A percentile compares a stretch with the other conserved stretches of the same genome.
phyloP scores from a whole-genome alignment of 2,329 filamentous ascomycete species.

The Microcyclospora tardicrescens region DNA sequence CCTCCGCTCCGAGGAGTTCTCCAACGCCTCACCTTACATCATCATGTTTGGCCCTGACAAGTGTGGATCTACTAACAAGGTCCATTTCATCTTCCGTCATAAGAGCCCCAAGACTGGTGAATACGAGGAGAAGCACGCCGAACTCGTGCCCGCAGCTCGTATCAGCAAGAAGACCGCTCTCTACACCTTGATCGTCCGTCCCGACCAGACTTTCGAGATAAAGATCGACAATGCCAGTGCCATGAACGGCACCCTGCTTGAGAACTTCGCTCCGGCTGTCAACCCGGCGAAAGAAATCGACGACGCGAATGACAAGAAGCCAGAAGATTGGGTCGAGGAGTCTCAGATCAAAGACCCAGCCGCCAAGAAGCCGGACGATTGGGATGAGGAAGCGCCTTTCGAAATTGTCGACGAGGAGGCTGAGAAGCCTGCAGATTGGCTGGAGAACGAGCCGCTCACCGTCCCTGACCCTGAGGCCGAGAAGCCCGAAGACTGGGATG shows the following conservation, averaged over 20 bases:
- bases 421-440: constrained; percentile 86
- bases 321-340: constrained; percentile 89
- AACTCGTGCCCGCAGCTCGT: constrained; percentile 66
- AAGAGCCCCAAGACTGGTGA: constrained; percentile 99
- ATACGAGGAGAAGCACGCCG: constrained; percentile 99
- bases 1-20: constrained; percentile 94
- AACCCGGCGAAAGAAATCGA: constrained; percentile 94
- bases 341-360: constrained; percentile 82
- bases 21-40: constrained; percentile 91
- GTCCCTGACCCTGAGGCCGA: constrained; percentile 85
- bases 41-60: constrained; percentile 99
- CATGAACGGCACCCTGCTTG: constrained; percentile 81
- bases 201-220: constrained; percentile 90
- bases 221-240: constrained; percentile 79
- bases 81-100: constrained; percentile 97
- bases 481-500: constrained; percentile 99
- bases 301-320: constrained; percentile 86
- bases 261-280: constrained; percentile 87
- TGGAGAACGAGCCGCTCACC: constrained; percentile 71
- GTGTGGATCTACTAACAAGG: constrained; percentile 98
- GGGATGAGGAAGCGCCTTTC: constrained; percentile 95
- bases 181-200: constrained; percentile 92
- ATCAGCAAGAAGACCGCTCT: constrained; percentile 87
- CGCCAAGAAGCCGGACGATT: constrained; percentile 92
- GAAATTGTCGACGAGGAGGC: constrained; percentile 93